Evolutionary conservation across 805 yeast genomes (phyloP).

Genomic region (Kodamaea leandrae): DNA sequence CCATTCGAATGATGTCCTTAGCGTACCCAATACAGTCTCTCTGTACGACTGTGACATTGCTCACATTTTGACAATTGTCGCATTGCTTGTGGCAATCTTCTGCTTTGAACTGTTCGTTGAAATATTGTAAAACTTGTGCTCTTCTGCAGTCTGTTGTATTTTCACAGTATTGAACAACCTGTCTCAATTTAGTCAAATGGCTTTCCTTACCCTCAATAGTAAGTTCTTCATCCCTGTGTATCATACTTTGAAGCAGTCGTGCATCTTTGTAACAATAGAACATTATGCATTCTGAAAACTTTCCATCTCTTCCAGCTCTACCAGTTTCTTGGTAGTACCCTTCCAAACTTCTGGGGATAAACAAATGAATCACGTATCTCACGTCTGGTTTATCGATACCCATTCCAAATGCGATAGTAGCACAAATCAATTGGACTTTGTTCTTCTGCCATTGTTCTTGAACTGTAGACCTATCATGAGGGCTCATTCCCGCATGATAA

Average conservation of each 20-base stretch:
- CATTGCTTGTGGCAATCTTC: slow-evolving; percentile 67
- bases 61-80: slow-evolving; percentile 70
- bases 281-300: slow-evolving; percentile 75
- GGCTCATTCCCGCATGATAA: slow-evolving; percentile 94
- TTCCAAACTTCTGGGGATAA: slow-evolving; percentile 86
- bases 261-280: slow-evolving; percentile 82
- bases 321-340: slow-evolving; percentile 99
- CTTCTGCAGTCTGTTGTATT: slow-evolving; percentile 88
- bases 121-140: slow-evolving; percentile 83
- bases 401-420: slow-evolving; percentile 98
- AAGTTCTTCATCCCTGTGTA: slow-evolving; percentile 70
- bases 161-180: slow-evolving; percentile 89
- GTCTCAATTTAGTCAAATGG: slow-evolving; percentile 71
- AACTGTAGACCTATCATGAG: slow-evolving; percentile 67
- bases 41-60: slow-evolving; percentile 40
- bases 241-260: slow-evolving; percentile 68
- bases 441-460: slow-evolving; percentile 83
- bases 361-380: slow-evolving; percentile 83
- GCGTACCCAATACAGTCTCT: slow-evolving; percentile 72
- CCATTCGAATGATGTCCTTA: slow-evolving; percentile 55
- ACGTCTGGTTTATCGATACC: slow-evolving; percentile 98
- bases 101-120: slow-evolving; percentile 77
- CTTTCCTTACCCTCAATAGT: slow-evolving; percentile 65
- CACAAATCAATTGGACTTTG: slow-evolving; percentile 76
- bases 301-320: slow-evolving; percentile 96